Conservation (phyloP, 495 filamentous ascomycete genomes). For the Amphirosellinia nigrospora region DNA sequence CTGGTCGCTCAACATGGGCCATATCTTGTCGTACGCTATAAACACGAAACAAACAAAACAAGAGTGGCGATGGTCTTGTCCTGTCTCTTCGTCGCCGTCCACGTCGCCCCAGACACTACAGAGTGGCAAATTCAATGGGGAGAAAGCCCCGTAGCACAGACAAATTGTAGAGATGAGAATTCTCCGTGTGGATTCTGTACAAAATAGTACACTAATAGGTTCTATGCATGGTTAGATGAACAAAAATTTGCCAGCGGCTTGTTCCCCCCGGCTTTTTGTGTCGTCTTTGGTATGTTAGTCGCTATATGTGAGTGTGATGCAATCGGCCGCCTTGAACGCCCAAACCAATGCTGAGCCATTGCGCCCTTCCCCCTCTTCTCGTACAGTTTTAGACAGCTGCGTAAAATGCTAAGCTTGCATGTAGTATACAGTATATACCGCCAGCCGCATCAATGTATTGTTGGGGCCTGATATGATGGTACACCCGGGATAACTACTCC, state of each 20-base stretch:
- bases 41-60: neutral
- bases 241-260: neutral
- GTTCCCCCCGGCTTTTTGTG: neutral
- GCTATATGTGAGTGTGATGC: slow-evolving; percentile 11
- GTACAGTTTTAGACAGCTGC: slow-evolving; percentile 14
- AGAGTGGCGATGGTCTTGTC: neutral
- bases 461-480: slow-evolving; percentile 13
- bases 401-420: slow-evolving; percentile 10
- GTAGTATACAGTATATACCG: slow-evolving; percentile 27
- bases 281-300: neutral
- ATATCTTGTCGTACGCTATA: neutral
- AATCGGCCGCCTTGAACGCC: slow-evolving; percentile 28
- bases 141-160: neutral
- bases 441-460: slow-evolving; percentile 7
- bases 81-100: neutral
- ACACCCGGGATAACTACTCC: slow-evolving; percentile 13
- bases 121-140: neutral
- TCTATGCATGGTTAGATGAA: neutral
- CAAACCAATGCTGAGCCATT: slow-evolving; percentile 21
- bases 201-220: slow-evolving; percentile 1
- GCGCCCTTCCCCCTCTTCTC: neutral
- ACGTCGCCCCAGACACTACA: neutral
- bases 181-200: neutral
- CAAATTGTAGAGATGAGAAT: slow-evolving; percentile 6
- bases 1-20: neutral